A percentile compares a stretch with the other conserved stretches of the same genome.
These are phyloP conservation scores for Suillus alpinus DNA, from an alignment of 768 basidiomycete genomes.

Conservation along the genomic window DNA sequence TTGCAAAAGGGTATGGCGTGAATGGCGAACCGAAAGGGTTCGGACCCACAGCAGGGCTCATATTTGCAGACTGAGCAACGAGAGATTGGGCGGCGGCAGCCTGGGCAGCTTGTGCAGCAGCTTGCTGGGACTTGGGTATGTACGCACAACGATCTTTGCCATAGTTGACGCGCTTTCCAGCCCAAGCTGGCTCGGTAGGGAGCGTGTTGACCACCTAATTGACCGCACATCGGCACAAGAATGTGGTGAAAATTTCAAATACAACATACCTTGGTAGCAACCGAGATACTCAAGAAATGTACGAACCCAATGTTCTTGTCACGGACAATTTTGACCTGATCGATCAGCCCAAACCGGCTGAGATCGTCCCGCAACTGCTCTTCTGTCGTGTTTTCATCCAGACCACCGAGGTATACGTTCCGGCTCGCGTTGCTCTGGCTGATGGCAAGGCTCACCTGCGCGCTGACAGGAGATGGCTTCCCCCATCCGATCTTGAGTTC, in stretches of 20 bases:
- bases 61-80: slow-evolving; percentile 48
- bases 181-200: slow-evolving; percentile 90
- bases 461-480: slow-evolving; percentile 86
- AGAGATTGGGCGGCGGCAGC: slow-evolving; percentile 79
- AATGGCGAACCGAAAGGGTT: slow-evolving; percentile 36
- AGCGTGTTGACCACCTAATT: slow-evolving; percentile 87
- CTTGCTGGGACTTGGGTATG: slow-evolving; percentile 93
- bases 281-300: slow-evolving; percentile 93
- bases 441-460: slow-evolving; percentile 83
- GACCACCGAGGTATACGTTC: slow-evolving; percentile 94
- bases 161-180: slow-evolving; percentile 94
- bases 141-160: slow-evolving; percentile 99
- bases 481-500: slow-evolving; percentile 99
- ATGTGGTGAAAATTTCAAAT: slow-evolving; percentile 1
- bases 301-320: slow-evolving; percentile 99
- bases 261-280: slow-evolving; percentile 83
- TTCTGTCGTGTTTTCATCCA: slow-evolving; percentile 89
- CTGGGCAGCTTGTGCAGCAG: slow-evolving; percentile 81
- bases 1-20: slow-evolving; percentile 52
- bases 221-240: neutral
- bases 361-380: slow-evolving; percentile 90
- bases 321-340: slow-evolving; percentile 98
- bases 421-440: slow-evolving; percentile 89
- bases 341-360: slow-evolving; percentile 90
- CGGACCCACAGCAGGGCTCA: slow-evolving; percentile 28